Base-by-base conservation (phyloP, 2,329 filamentous ascomycete species). In the Bipolaris bicolor region DNA sequence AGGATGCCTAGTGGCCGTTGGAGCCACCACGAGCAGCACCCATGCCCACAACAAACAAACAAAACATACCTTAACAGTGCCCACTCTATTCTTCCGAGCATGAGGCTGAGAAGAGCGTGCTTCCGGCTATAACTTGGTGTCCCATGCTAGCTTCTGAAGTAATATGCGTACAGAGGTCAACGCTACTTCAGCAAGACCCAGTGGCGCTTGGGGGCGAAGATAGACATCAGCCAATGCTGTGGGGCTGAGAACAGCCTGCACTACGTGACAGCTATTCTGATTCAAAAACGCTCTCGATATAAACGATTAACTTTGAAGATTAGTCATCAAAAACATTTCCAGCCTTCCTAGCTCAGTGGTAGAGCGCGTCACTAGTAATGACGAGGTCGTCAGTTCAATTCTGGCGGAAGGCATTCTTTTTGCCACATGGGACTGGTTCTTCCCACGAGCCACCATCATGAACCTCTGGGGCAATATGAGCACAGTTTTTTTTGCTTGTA, bases 281-380 rank as follows among this genome's bases (percentile, higher is more conserved):
- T 13, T 5, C 0, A 4, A 13, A 13, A 5, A 5, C 1, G 1
- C 10, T 13, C 3, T 31, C 10, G 3, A 1, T 31, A 31, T 31
- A 11, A 11, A 49, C 11, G 13, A 24, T 26, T 4, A 7, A 18
- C 3, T 11, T 26, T 33, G 16, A 15, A 3, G 51, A 55, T 55
- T 55, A 55, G 52, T 55, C 52, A 55, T 55, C 52, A 50, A 31
- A 29, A 55, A 33, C 46, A 49, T 3, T 13, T 26, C 3, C 16
- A 47, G 70, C 70, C 68, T 66, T 67, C 68, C 63, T 73, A 67
- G 70, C 70, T 73, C 66, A 73, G 70, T 73, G 71, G 71, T 73
- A 74, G 68, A 74, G 71, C 71, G 71, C 69, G 69, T 72, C 71
- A 74, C 71, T 74, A 74, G 71, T 74, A 74, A 74, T 74, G 71